These are phyloP conservation scores for Saccharomyces pastorianus DNA, from an alignment of 1,139 yeast species.

Conservation along the genomic window DNA sequence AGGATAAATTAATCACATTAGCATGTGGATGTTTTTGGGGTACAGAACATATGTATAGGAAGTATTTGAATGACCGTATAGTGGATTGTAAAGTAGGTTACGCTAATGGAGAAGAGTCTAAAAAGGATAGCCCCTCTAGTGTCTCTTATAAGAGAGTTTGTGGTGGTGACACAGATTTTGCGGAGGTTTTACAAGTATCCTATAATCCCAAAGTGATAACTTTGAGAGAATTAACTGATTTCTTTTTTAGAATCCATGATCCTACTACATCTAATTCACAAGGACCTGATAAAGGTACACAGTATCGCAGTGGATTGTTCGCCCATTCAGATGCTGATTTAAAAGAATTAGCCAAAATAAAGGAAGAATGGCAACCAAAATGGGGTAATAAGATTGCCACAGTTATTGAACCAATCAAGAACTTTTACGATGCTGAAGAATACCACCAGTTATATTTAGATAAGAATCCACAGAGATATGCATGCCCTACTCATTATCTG, in stretches of 20 bases:
- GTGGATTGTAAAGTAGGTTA: slow-evolving; percentile 80
- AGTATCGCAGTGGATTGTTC: slow-evolving; percentile 74
- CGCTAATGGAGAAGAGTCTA: slow-evolving; percentile 57
- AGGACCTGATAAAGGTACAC: slow-evolving; percentile 79
- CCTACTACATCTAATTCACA: slow-evolving; percentile 56
- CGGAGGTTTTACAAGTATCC: slow-evolving; percentile 74
- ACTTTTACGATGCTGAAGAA: slow-evolving; percentile 87
- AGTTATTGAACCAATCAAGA: slow-evolving; percentile 54
- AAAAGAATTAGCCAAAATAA: slow-evolving; percentile 36
- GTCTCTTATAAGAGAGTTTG: slow-evolving; percentile 78
- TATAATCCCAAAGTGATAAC: slow-evolving; percentile 62
- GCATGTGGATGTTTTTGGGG: slow-evolving; percentile 97
- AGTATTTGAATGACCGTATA: slow-evolving; percentile 50
- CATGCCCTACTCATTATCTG: slow-evolving; percentile 79
- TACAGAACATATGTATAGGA: slow-evolving; percentile 73
- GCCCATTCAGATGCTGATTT: slow-evolving; percentile 48
- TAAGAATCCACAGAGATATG: slow-evolving; percentile 77
- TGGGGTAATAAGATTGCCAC: slow-evolving; percentile 58
- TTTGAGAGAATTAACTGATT: slow-evolving; percentile 60
- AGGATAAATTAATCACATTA: slow-evolving; percentile 48
- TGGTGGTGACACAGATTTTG: slow-evolving; percentile 59
- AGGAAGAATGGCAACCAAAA: slow-evolving; percentile 44
- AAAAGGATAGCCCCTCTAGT: slow-evolving; percentile 31
- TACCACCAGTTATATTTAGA: slow-evolving; percentile 80
- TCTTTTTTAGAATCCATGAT: slow-evolving; percentile 88